Evolutionary conservation across 352 stramenopile genomes (phyloP), one percentile per base, ranked within the genome.

Genomic region (Thalassiosira livingstoniorum): DNA sequence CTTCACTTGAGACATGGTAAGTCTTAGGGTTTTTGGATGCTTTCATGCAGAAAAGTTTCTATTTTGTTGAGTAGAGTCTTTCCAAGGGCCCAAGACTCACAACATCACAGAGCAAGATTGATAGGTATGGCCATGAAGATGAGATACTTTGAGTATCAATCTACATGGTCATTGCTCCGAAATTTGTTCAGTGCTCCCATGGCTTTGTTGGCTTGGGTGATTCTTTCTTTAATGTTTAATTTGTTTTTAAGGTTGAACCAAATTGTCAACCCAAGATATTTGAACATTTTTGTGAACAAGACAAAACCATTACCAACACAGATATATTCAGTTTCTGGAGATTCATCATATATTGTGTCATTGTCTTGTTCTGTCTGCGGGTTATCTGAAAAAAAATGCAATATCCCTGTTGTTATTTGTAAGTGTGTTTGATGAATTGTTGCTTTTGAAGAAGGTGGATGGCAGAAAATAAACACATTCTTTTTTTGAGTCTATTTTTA

Each of bases 61-160:
- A 84, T 32, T 43, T 84, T 75, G 0, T 42, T 31, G 23, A 75
- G n/a, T 11, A 45, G 45, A 4, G 32, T n/a, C 39, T 69, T 25
- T 62, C 60, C 29, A 1, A 84, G 37, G 15, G 45, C 53, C 78
- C 78, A 85, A 23, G 23, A 67, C 63, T 85, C 32, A 27, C 70
- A 85, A 61, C 70, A 61, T 63, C 69, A 81, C 11, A 85, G 45
- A 37, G 81, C 53, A 25, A 74, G 34, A 39, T 77, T 85, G 53
- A 70, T 42, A 1, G 64, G 47, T 21, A 81, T 77, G 7, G 70
- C 54, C 29, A 75, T 25, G 66, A 73, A 82, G 32, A 82, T 51
- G 18, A 58, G 42, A 23, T 73, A 23, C 58, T 77, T 76, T 18
- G 37, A 58, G 2, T 62, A 35, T 2, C 71, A 35, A 27, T 70